A percentile compares a stretch with the other conserved stretches of the same genome.
Evolutionary conservation across 352 stramenopile species (phyloP).

Genomic region (Globisporangium canariense): DNA sequence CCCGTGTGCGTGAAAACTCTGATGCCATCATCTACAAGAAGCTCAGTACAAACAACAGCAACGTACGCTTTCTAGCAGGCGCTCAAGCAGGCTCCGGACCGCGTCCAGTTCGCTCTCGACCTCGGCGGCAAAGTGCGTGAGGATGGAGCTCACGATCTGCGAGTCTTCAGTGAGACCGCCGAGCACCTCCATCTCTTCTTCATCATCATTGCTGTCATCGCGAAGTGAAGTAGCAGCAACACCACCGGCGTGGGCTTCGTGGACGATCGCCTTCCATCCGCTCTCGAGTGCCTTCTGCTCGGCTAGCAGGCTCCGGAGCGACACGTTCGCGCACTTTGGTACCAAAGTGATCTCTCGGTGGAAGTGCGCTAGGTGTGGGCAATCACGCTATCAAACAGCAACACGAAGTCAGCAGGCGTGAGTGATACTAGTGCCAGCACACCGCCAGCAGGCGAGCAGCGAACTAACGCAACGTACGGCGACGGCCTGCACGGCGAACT

Average conservation of each 20-base stretch:
- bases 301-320: slow-evolving; percentile 43
- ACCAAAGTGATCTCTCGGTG: slow-evolving; percentile 59
- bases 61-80: slow-evolving; percentile 51
- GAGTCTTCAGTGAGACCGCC: slow-evolving; percentile 14
- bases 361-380: slow-evolving; percentile 57
- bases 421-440: slow-evolving; percentile 9
- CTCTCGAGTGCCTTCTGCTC: slow-evolving; percentile 59
- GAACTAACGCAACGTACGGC: slow-evolving; percentile 29
- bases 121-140: slow-evolving; percentile 55
- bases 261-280: slow-evolving; percentile 51
- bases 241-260: slow-evolving; percentile 40
- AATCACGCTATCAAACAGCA: slow-evolving; percentile 41
- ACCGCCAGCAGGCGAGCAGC: neutral
- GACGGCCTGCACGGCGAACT: slow-evolving; percentile 77
- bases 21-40: neutral
- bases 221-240: slow-evolving; percentile 1
- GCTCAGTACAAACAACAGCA: neutral
- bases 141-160: slow-evolving; percentile 29
- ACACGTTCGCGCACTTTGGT: slow-evolving; percentile 63
- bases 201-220: neutral
- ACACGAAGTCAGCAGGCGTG: neutral
- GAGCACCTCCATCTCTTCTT: neutral
- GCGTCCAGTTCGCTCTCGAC: slow-evolving; percentile 56
- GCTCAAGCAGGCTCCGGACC: slow-evolving; percentile 39
- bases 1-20: neutral